Evolutionary conservation across 352 stramenopile genomes (phyloP).

Genomic region (Globisporangium iwayamae): DNA sequence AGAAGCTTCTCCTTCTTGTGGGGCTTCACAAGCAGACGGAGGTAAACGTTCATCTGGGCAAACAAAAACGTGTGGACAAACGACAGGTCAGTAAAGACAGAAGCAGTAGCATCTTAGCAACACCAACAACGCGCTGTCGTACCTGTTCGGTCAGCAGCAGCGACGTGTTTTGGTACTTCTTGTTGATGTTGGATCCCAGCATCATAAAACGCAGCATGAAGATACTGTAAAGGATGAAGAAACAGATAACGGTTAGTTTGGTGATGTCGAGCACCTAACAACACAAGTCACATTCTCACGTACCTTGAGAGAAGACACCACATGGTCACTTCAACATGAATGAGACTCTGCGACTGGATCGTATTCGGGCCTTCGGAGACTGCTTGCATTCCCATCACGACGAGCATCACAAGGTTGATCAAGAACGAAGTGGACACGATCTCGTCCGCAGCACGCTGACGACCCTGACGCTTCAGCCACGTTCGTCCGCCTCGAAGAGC

Average conservation of each 20-base stretch:
- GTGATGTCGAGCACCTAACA: constrained; percentile 2
- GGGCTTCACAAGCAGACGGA: constrained; percentile 75
- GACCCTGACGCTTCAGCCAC: constrained; percentile 84
- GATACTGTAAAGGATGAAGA: constrained; percentile 38
- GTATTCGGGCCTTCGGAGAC: constrained; percentile 55
- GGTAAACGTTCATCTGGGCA: constrained; percentile 82
- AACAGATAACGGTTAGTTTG: background rate
- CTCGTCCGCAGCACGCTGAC: constrained; percentile 82
- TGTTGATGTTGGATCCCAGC: constrained; percentile 88
- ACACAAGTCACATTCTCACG: constrained; percentile 12
- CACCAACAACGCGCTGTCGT: constrained; percentile 7
- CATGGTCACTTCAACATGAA: constrained; percentile 83
- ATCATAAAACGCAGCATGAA: constrained; percentile 92
- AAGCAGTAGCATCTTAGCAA: constrained; percentile 10
- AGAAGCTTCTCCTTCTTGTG: constrained; percentile 89
- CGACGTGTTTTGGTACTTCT: constrained; percentile 91
- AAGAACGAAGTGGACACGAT: constrained; percentile 88
- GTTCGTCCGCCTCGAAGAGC: constrained; percentile 80
- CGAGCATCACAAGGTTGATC: constrained; percentile 81
- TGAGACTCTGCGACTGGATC: constrained; percentile 55
- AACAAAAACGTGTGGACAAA: constrained; percentile 3
- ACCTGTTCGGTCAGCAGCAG: constrained; percentile 89
- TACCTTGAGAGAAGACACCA: constrained; percentile 85
- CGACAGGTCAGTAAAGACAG: constrained; percentile 8
- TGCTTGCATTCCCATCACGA: constrained; percentile 83